Evolutionary conservation across 2,329 filamentous ascomycete genomes (phyloP).

Genomic region (Botrytis elliptica): DNA sequence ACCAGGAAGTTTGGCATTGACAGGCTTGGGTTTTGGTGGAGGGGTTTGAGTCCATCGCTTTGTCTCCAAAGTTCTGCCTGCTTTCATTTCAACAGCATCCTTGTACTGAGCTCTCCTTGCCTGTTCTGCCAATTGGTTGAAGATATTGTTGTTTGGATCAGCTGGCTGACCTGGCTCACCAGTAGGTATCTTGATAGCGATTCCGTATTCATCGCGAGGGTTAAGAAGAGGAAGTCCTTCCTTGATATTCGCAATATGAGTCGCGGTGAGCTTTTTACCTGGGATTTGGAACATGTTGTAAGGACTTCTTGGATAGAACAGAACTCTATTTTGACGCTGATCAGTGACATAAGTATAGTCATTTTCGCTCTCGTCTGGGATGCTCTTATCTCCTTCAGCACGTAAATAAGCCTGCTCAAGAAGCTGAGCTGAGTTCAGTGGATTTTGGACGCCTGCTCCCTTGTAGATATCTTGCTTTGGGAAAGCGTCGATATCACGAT

Average conservation of each 20-base stretch:
- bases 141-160: neutral
- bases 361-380: slow-evolving; percentile 2
- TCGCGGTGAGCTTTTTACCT: neutral
- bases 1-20: slow-evolving; percentile 22
- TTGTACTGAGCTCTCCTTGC: slow-evolving; percentile 11
- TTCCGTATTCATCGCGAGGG: neutral
- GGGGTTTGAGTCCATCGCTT: slow-evolving; percentile 23
- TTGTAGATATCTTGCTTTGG: slow-evolving; percentile 8
- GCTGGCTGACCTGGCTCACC: too few relatives aligned
- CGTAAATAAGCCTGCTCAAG: neutral
- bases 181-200: neutral
- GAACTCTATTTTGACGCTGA: neutral
- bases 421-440: slow-evolving; percentile 11
- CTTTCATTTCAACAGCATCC: neutral
- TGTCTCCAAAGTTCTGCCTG: slow-evolving; percentile 17
- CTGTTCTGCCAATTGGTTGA: slow-evolving; percentile 9
- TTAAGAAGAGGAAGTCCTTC: slow-evolving; percentile 5
- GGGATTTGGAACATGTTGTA: slow-evolving; percentile 1
- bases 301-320: slow-evolving; percentile 4
- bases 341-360: neutral
- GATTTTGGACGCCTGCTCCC: slow-evolving; percentile 11
- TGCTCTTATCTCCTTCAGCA: neutral
- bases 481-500: slow-evolving; percentile 2
- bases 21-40: slow-evolving; percentile 22
- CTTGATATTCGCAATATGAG: neutral